Base-by-base conservation (phyloP, 2,329 filamentous ascomycete genomes). In the Botrytis fabae region DNA sequence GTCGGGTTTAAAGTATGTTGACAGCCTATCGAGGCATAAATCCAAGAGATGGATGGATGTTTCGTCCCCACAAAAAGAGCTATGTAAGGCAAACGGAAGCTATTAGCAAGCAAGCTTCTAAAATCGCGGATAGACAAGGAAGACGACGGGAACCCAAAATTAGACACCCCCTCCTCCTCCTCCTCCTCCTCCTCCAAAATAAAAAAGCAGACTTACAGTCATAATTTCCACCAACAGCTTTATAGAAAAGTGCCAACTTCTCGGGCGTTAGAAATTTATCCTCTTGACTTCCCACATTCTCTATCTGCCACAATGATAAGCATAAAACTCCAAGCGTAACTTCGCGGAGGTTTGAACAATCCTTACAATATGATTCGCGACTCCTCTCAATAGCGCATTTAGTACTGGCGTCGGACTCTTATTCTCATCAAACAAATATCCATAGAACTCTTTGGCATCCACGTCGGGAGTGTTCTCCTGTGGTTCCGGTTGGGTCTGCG, bases 21-120 rank as follows among this genome's bases (percentile, higher is more conserved):
- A 81, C 95, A 98, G 77, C 95, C 96, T 69, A 97, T 89, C 12
- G 93, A 93, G 79, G 94, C 92, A 86, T 97, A 98, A 76, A 98
- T 96, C 83, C 94, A 97, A 42, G 95, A 96, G 75, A 99, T 90
- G 61, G 92, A 91, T 54, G 89, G 85, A 74, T 91, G 84, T 32
- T 92, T 90, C 48, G 92, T 93, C 4, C 91, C 87, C 60, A 95
- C 85, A 81, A 98, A 98, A 71, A 98, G 88, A 38, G 87, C 88
- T 89, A 77, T 66, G 64, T 74, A 68, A 35, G 48, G 73, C 8
- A 69, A 65, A 54, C 54, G 48, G 74, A 74, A 73, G 16, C 40
- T 68, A 51, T 77, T 70, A 77, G 75, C 72, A 68, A 68, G 25
- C 64, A 54, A 25, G 48, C 48, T 54, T 54, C 48, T 54, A n/a